A percentile compares a stretch with the other conserved stretches of the same genome.
Evolutionary conservation across 768 basidiomycete species (phyloP).

Genomic region (Pholiota conissans): DNA sequence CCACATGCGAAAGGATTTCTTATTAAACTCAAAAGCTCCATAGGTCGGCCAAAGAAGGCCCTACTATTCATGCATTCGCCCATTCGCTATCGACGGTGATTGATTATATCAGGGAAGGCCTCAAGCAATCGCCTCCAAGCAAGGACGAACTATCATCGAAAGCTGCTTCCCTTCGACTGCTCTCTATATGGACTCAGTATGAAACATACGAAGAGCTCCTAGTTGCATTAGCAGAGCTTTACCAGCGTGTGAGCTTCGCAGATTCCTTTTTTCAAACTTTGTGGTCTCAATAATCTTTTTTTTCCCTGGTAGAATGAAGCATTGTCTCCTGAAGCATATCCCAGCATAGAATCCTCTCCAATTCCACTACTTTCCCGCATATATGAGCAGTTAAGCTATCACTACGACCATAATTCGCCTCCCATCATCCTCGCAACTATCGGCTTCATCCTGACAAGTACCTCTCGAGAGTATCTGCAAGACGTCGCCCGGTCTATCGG

Average conservation of each 20-base stretch:
- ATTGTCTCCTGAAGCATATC: constrained; percentile 38
- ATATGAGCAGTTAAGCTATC: constrained; percentile 54
- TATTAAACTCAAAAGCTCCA: constrained; percentile 5
- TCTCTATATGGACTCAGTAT: constrained; percentile 52
- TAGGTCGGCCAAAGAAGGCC: constrained; percentile 47
- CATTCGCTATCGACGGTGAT: constrained; percentile 63
- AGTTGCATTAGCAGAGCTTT: constrained; percentile 55
- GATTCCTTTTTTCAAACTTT: too few relatives aligned
- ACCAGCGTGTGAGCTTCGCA: constrained; percentile 48
- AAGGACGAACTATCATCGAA: constrained; percentile 18
- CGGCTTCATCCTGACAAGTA: constrained; percentile 65
- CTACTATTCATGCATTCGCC: constrained; percentile 65
- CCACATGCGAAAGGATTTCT: not conserved
- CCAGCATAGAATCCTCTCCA: constrained; percentile 42
- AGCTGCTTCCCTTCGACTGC: constrained; percentile 24
- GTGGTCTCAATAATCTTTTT: too few relatives aligned
- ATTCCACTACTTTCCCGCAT: constrained; percentile 58
- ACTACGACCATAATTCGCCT: constrained; percentile 55
- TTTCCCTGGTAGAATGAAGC: constrained; percentile 36
- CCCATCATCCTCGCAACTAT: constrained; percentile 49
- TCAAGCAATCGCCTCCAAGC: constrained; percentile 41
- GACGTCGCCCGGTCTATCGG: constrained; percentile 62
- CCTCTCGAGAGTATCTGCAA: constrained; percentile 64
- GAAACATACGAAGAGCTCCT: constrained; percentile 48
- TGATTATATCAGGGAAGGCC: constrained; percentile 44